These are phyloP conservation scores for Ceratocystis harringtonii DNA, from an alignment of 2,329 filamentous ascomycete species.

Conservation along the genomic window DNA sequence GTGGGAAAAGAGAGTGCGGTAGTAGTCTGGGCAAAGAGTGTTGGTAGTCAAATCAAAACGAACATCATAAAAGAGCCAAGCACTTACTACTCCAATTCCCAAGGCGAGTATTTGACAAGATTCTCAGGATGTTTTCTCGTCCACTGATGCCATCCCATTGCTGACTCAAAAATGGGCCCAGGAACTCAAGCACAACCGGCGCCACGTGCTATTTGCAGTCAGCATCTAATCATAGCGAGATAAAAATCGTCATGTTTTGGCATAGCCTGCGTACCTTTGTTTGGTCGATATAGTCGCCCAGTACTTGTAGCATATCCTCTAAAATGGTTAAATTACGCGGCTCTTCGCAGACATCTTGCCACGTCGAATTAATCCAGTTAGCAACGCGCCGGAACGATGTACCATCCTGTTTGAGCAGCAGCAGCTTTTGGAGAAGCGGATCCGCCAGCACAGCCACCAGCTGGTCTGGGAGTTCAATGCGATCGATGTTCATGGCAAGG, in stretches of 20 bases:
- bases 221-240: background rate
- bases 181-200: constrained; percentile 34
- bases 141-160: constrained; percentile 48
- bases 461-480: constrained; percentile 68
- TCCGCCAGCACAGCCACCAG: constrained; percentile 62
- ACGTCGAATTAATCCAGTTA: constrained; percentile 43
- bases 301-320: constrained; percentile 38
- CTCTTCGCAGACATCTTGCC: constrained; percentile 40
- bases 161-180: constrained; percentile 35
- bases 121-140: constrained; percentile 38
- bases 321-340: constrained; percentile 35
- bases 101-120: constrained; percentile 42
- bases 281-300: constrained; percentile 40
- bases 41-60: constrained; percentile 29
- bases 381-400: constrained; percentile 38
- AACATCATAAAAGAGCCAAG: background rate
- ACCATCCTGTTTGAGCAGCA: constrained; percentile 46
- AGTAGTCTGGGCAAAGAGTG: constrained; percentile 31
- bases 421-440: constrained; percentile 61
- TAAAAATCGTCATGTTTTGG: background rate
- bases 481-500: constrained; percentile 60
- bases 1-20: constrained; percentile 32
- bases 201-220: constrained; percentile 29
- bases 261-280: constrained; percentile 34
- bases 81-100: constrained; percentile 39